phyloP scores from a whole-genome alignment of 768 basidiomycete species.

The Phaffia australis region DNA sequence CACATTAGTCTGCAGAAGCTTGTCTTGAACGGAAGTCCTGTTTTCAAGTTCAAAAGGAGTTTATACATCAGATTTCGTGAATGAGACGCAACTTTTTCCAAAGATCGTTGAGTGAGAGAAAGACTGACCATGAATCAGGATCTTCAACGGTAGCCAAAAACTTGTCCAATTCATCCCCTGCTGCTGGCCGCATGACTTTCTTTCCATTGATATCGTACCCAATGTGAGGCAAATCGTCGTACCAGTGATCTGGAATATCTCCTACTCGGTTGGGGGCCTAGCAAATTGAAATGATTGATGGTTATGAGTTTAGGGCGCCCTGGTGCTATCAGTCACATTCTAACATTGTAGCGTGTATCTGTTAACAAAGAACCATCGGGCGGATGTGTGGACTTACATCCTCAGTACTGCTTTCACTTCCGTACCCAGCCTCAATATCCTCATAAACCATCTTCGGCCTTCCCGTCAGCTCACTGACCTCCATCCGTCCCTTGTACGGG shows the following conservation, averaged over 20 bases:
- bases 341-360: neutral
- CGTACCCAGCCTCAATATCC: constrained; percentile 40
- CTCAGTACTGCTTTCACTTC: constrained; percentile 40
- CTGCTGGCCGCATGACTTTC: constrained; percentile 81
- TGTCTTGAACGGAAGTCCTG: constrained; percentile 85
- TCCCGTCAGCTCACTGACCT: constrained; percentile 33
- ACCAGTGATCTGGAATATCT: constrained; percentile 94
- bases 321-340: neutral
- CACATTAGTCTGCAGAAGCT: constrained; percentile 70
- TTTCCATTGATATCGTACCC: constrained; percentile 94
- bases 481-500: constrained; percentile 30
- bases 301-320: neutral
- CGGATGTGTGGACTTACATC: constrained; percentile 33
- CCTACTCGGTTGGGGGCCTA: constrained; percentile 93
- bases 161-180: constrained; percentile 93
- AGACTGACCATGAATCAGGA: constrained; percentile 65
- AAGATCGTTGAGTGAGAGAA: neutral
- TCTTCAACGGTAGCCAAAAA: constrained; percentile 90
- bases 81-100: neutral
- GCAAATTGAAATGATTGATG: neutral
- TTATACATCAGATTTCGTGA: neutral
- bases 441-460: constrained; percentile 37
- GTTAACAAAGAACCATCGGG: neutral
- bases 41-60: constrained; percentile 32
- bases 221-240: constrained; percentile 97